Base-by-base conservation (phyloP, 108 stramenopile species). In the Nitzschia inconspicua region DNA sequence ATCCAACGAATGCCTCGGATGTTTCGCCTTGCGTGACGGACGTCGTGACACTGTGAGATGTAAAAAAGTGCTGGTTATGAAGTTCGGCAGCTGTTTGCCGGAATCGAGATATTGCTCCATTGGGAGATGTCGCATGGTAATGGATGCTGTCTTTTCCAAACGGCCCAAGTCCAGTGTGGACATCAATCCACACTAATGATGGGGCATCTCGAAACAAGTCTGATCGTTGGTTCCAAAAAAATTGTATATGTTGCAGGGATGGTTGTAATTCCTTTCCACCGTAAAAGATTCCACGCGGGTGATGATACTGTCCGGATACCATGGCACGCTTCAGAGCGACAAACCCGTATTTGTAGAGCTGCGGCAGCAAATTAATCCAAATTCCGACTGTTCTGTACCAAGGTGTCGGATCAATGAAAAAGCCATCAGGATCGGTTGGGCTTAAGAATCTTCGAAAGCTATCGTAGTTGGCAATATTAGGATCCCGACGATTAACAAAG, bases 111-210 rank as follows among this genome's bases (percentile, higher is more conserved):
- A 16, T 13, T 22, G 8, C 30, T 58, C 43, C 26, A 19, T 34
- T 18, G 37, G 19, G 28, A 50, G 4, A 55, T 50, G 23, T 32
- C 32, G 30, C 39, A 49, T 30, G 0, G 40, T 44, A 24, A 44
- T 25, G 28, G 5, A 84, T 24, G 4, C 66, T 78, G 60, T 83
- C 83, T 23, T 57, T 47, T 8, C 85, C 85, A 49, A 72, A 83
- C 25, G 62, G 47, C 1, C 88, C 92, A 27, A 93, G 56, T 3
- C 92, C 92, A 0, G 92, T 93, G 51, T 93, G 92, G 18, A 88
- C 86, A 63, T 93, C 88, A 46, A 93, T 73, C 88, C 88, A 89
- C 42, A 77, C 58, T 4, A 79, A 53, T 16, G 31, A 36, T n/a
- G 56, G 46, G 25, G 39, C 58, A 10, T 60, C 39, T 6, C 34